Evolutionary conservation across 495 filamentous ascomycete species (phyloP), one percentile per base, ranked within the genome.

Genomic region (Talaromyces borbonicus): DNA sequence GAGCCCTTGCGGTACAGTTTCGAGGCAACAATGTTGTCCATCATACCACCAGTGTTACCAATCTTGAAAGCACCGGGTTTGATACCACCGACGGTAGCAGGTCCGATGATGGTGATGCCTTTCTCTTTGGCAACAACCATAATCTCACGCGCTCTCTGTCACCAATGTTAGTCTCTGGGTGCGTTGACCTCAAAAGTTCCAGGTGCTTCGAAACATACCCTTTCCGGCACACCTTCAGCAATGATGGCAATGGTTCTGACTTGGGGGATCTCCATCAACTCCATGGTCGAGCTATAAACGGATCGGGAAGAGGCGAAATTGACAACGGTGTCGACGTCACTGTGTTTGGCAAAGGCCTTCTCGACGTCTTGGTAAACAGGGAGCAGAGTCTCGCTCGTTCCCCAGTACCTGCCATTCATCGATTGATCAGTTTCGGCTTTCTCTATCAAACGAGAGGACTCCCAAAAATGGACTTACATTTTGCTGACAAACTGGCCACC

Each of bases 21-120:
- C 68, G 93, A 97, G 55, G 92, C 90, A 49, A 98, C 92, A 58
- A 98, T 98, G 79, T 98, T 98, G 79, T 98, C 92, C 92, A 98
- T 98, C 92, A 98, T 98, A 68, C 92, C 92, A 79, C 92, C 92
- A 52, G 92, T 98, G 78, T 98, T 98, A 67, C 92, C 92, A 52
- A 98, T 98, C 81, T 97, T 98, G 81, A 85, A 98, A 61, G 85
- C 83, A 68, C 92, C 93, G 49, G 92, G 92, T 79, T 98, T 98
- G 76, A 98, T 96, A 60, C 92, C 92, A 80, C 92, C 92, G 51
- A 98, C 92, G 46, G 92, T 98, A 49, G 92, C 92, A 50, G 92
- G 92, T 46, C 92, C 92, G 59, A 98, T 95, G 69, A 98, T 98
- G 58, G 90, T 96, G 64, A 98, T 87, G 41, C 90, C 90, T 80